phyloP scores from a whole-genome alignment of 140 eudicot genomes.

The Flaveria floridana region DNA sequence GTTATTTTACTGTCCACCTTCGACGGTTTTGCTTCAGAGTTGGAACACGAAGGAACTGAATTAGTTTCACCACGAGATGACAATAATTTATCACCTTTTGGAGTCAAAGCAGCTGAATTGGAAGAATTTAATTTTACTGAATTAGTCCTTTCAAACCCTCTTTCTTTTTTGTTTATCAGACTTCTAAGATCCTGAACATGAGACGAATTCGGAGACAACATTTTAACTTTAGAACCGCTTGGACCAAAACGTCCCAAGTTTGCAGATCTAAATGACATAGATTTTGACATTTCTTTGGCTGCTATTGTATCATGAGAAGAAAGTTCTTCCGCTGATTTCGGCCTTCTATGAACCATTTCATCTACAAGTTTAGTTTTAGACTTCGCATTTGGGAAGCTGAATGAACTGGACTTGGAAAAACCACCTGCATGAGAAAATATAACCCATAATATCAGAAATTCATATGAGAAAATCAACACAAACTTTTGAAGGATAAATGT shows the following conservation, averaged over 20 bases:
- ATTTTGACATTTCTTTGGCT: slow-evolving; percentile 62
- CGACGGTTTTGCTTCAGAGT: slow-evolving; percentile 43
- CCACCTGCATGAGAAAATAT: slow-evolving; percentile 50
- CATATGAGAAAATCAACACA: neutral
- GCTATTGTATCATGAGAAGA: slow-evolving; percentile 36
- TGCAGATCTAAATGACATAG: slow-evolving; percentile 63
- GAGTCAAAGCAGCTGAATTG: slow-evolving; percentile 40
- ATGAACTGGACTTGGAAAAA: slow-evolving; percentile 73
- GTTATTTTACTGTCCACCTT: slow-evolving; percentile 49
- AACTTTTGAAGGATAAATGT: neutral
- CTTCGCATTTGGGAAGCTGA: slow-evolving; percentile 53
- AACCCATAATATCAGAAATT: slow-evolving; percentile 6
- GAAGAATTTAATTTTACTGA: slow-evolving; percentile 45
- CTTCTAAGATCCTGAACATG: slow-evolving; percentile 54
- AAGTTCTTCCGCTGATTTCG: slow-evolving; percentile 53
- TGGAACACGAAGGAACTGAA: slow-evolving; percentile 39
- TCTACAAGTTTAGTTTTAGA: slow-evolving; percentile 67
- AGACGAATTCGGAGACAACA: slow-evolving; percentile 61
- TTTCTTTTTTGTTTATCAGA: slow-evolving; percentile 52
- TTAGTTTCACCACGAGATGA: slow-evolving; percentile 44
- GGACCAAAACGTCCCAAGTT: slow-evolving; percentile 48
- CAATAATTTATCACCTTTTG: slow-evolving; percentile 46
- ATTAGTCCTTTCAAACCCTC: slow-evolving; percentile 64
- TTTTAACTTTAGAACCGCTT: slow-evolving; percentile 68
- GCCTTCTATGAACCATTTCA: slow-evolving; percentile 63